A percentile compares a stretch with the other conserved stretches of the same genome.
Conservation (phyloP, 1,284 basidiomycete genomes). For the Sparassis latifolia region DNA sequence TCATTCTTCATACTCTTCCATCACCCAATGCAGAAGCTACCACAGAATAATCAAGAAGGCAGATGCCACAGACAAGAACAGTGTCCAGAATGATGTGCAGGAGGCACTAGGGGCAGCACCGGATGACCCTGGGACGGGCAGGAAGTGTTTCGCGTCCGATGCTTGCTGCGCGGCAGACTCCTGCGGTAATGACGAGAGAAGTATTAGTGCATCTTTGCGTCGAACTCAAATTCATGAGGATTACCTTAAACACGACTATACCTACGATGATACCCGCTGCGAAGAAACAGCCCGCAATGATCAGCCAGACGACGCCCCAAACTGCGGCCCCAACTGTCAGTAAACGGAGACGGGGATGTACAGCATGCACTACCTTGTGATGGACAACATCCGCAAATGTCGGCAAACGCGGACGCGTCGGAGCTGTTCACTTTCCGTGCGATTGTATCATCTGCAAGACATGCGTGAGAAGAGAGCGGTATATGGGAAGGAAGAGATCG, state of each 20-base stretch:
- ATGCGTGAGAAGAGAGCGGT: constrained; percentile 1
- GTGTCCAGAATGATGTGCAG: background rate
- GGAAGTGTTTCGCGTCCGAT: constrained; percentile 44
- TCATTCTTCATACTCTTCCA: no score
- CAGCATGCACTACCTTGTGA: constrained; percentile 44
- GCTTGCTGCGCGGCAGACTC: constrained; percentile 50
- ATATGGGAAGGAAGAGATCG: constrained; percentile 12
- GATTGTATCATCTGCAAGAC: constrained; percentile 74
- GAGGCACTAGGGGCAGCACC: background rate
- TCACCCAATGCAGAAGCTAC: no score
- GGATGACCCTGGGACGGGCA: constrained; percentile 54
- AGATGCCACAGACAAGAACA: background rate
- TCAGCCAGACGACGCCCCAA: constrained; percentile 88
- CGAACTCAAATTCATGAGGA: constrained; percentile 1
- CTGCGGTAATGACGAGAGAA: constrained; percentile 25
- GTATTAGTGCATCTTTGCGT: background rate
- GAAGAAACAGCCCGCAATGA: constrained; percentile 80
- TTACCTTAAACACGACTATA: constrained; percentile 79
- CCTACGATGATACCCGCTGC: constrained; percentile 79
- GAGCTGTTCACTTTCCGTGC: constrained; percentile 87
- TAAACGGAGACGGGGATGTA: background rate
- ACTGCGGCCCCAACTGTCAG: constrained; percentile 34
- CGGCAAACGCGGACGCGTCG: constrained; percentile 87
- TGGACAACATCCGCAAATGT: constrained; percentile 78
- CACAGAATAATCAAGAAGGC: background rate